These are phyloP conservation scores for Inga leiocalycina DNA, from an alignment of 306 rosid genomes.

Conservation along the genomic window DNA sequence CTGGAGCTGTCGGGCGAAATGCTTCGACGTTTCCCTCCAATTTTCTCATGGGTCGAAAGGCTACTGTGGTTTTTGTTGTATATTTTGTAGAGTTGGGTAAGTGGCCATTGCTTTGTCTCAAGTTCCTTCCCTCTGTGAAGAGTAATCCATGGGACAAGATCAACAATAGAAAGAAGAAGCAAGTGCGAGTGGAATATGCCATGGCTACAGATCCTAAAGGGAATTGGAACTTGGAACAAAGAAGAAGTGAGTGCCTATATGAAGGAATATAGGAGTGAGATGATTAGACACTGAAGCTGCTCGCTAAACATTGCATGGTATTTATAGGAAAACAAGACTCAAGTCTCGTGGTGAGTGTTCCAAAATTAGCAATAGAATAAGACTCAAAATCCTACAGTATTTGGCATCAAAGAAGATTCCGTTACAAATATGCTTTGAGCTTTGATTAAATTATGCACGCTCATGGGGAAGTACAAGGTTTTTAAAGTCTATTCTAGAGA, in stretches of 20 bases:
- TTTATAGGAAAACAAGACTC: not conserved
- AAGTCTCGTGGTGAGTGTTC: not conserved
- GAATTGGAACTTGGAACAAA: not conserved
- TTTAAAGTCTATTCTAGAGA: not conserved
- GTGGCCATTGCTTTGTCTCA: conserved; percentile 35
- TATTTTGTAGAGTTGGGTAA: conserved; percentile 30
- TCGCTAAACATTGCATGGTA: not conserved
- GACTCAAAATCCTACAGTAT: not conserved
- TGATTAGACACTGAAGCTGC: not conserved
- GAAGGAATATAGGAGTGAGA: not conserved
- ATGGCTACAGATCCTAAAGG: conserved; percentile 22
- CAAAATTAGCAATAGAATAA: not conserved
- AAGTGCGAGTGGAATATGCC: conserved; percentile 49
- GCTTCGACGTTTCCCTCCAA: conserved; percentile 50
- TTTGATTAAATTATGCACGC: not conserved
- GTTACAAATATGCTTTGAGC: not conserved
- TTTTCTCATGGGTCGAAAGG: not conserved
- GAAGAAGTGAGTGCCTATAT: not conserved
- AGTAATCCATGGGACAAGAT: conserved; percentile 52
- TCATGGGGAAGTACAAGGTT: not conserved
- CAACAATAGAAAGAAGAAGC: conserved; percentile 46
- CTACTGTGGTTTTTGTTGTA: not conserved
- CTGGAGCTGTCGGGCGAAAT: conserved; percentile 72
- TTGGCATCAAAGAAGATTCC: not conserved
- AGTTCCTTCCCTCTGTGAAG: conserved; percentile 54